phyloP scores from a whole-genome alignment of 257 asterid species.

The Salvia miltiorrhiza region DNA sequence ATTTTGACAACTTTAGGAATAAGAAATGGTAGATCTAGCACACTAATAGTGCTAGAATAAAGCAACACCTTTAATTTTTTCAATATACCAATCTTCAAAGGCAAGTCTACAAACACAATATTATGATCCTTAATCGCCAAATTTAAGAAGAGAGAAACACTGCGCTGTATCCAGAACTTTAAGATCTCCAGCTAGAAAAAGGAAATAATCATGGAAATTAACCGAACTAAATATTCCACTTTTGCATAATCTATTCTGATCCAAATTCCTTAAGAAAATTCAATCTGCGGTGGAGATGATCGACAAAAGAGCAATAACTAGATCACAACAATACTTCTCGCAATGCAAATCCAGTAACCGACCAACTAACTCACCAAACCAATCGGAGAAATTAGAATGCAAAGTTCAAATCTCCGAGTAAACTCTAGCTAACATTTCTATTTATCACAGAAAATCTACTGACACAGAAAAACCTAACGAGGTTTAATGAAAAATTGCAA shows the following conservation, averaged over 20 bases:
- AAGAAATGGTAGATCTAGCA: constrained; percentile 28
- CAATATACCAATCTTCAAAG: constrained; percentile 15
- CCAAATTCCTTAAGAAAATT: not conserved
- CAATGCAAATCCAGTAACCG: constrained; percentile 14
- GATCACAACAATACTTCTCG: not conserved
- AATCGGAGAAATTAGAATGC: not conserved
- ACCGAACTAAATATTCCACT: not conserved
- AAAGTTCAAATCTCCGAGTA: not conserved
- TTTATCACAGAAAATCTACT: constrained; percentile 4
- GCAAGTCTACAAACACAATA: constrained; percentile 1
- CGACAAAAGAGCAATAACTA: constrained; percentile 8
- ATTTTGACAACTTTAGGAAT: not conserved
- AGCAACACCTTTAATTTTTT: not conserved
- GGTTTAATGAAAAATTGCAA: not conserved
- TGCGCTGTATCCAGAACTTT: not conserved
- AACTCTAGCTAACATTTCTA: not conserved
- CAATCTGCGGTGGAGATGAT: constrained; percentile 1
- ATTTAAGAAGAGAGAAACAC: not conserved
- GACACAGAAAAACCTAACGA: not conserved
- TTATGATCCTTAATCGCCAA: not conserved
- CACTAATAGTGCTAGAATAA: not conserved
- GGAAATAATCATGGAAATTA: not conserved
- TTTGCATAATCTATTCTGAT: not conserved
- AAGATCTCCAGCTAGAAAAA: constrained; percentile 22
- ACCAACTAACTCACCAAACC: not conserved